Percentiles rank a stretch among this genome's conserved stretches.
phyloP scores from a whole-genome alignment of 2,329 filamentous ascomycete genomes.

The Botryotinia narcissicola region DNA sequence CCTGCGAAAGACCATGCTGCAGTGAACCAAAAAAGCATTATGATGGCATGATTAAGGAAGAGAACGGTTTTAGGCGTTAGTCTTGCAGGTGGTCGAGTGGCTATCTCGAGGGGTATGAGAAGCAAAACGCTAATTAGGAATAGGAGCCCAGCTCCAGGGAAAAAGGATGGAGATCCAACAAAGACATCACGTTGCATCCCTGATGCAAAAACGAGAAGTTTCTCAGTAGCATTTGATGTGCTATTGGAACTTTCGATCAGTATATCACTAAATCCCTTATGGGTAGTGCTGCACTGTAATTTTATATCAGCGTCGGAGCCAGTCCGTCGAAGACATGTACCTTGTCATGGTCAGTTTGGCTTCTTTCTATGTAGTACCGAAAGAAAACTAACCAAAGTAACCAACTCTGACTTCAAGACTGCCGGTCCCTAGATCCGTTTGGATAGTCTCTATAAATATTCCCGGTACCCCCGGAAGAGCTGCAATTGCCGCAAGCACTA shows the following conservation, averaged over 20 bases:
- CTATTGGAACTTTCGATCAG: background rate
- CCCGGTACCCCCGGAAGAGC: conserved; percentile 7
- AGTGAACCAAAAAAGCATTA: conserved; percentile 11
- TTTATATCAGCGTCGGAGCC: background rate
- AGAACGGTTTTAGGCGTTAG: background rate
- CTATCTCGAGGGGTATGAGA: background rate
- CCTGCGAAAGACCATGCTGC: background rate
- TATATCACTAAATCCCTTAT: background rate
- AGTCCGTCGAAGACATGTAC: conserved; percentile 2
- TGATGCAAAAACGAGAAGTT: conserved; percentile 1
- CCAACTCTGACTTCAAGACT: conserved; percentile 8
- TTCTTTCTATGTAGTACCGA: background rate
- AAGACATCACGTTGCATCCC: background rate
- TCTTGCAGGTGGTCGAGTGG: background rate
- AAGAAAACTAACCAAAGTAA: background rate
- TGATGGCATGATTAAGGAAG: background rate
- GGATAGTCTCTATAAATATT: conserved; percentile 14
- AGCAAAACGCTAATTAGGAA: conserved; percentile 10
- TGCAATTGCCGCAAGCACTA: background rate
- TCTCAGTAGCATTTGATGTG: background rate
- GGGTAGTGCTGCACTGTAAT: background rate
- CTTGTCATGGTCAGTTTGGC: background rate
- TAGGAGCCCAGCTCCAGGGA: conserved; percentile 3
- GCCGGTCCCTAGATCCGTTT: background rate
- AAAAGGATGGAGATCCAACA: conserved; percentile 5